Base-by-base conservation (phyloP, 139 green algal species). In the Trebouxia sp. region DNA sequence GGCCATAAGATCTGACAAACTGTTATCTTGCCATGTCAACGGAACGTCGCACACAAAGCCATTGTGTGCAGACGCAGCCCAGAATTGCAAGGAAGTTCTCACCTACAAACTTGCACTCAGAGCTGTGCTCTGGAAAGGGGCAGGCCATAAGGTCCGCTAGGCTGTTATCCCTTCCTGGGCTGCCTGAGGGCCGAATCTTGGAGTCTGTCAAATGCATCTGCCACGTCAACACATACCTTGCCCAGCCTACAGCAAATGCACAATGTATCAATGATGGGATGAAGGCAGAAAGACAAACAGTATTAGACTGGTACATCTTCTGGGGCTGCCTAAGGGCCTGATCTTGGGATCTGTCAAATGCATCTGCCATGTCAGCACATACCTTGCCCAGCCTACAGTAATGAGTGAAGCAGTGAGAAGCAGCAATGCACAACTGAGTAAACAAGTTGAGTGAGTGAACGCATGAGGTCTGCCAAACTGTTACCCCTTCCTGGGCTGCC, bases 151-250 rank as follows among this genome's bases (percentile, higher is more conserved):
- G 53, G n/a, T 65, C 70, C 24, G 53, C 51, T n/a, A 91, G 76
- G 20, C 65, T 80, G 37, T 41, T 55, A 55, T 88, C 86, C 26
- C n/a, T 24, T 1, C 41, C 42, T 7, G 88, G 88, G 6, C 72
- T 85, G 20, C 88, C 88, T 24, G 77, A 84, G 45, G 88, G 88
- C 6, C 89, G 81, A 48, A 30, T 85, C 81, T 92, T 92, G 20
- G 88, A 77, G 76, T 93, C 90, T 15, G 79, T 30, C 53, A 86
- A 80, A 62, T 90, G 80, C 65, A 85, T 65, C 67, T 85, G 56
- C 79, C 84, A 88, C n/a, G 79, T 84, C 17, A 90, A 75, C 32
- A 87, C 65, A 58, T 75, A 87, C 28, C 87, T 81, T 26, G 83
- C 83, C 79, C 79, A 90, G 35, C 76, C 79, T 74, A 87, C 80